Evolutionary conservation across 345 rosid genomes (phyloP), one percentile per base, ranked within the genome.

Genomic region (Heritiera littoralis): DNA sequence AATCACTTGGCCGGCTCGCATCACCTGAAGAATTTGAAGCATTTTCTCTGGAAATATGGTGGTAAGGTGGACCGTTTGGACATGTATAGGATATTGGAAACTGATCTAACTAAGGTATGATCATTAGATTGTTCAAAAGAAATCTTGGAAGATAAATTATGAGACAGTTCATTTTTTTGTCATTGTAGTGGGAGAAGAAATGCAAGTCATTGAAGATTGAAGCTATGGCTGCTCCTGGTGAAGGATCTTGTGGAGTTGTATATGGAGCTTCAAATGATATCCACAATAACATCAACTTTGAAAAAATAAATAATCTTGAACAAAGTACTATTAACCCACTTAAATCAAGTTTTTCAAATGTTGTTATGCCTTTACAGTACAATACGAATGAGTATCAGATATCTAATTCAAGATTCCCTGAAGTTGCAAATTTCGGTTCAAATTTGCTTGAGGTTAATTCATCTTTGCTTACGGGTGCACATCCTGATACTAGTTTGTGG

Each of bases 321-420:
- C 88, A 80, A 17, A 81, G 83, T 87, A 63, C 43, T 85, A 40
- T 81, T 80, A 75, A 85, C 58, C 87, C 76, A 85, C 80, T 78
- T 78, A 84, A 75, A 48, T 81, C 83, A 28, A 82, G 83, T 80
- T 14, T 64, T 87, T 78, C 84, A 75, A 88, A 86, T 87, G 76
- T 81, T 90, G 98, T 92, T 91, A 86, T 88, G 90, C 99, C 98
- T 96, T 96, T 92, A 94, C 98, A 84, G 79, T 87, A 80, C 84
- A 63, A 86, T 89, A 96, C 97, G 58, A 82, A 86, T 91, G 88
- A 94, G 98, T 77, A 83, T 90, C 98, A 94, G 98, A 88, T 92
- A 92, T 89, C 89, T 55, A 52, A 76, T 83, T 74, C 87, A 67
- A 88, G 82, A 82, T 59, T 68, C 58, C 78, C 83, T 79, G 87